Evolutionary conservation across 2,329 filamentous ascomycete genomes (phyloP).

Genomic region (Pseudogymnoascus sp.): DNA sequence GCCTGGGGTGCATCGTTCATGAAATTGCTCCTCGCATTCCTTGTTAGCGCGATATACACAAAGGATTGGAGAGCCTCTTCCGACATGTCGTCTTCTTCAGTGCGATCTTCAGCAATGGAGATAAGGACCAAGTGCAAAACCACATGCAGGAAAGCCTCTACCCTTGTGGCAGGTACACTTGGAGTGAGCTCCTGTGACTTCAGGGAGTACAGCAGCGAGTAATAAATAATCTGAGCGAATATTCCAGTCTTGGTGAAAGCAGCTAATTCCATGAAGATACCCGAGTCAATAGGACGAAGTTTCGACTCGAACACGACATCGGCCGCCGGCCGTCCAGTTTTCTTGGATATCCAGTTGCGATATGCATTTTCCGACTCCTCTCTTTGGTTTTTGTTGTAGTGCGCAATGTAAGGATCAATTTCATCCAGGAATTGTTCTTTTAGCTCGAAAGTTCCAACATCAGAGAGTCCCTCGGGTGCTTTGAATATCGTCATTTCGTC

Average conservation of each 20-base stretch:
- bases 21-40: constrained; percentile 53
- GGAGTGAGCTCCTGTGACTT: constrained; percentile 62
- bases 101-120: constrained; percentile 74
- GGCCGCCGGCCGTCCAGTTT: constrained; percentile 68
- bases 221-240: constrained; percentile 86
- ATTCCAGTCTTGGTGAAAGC: constrained; percentile 74
- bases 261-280: constrained; percentile 69
- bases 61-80: constrained; percentile 56
- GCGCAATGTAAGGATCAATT: constrained; percentile 90
- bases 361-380: constrained; percentile 91
- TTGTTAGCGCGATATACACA: constrained; percentile 60
- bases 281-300: constrained; percentile 65
- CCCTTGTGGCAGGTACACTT: constrained; percentile 67
- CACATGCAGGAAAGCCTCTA: constrained; percentile 88
- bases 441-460: constrained; percentile 89
- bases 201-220: constrained; percentile 74
- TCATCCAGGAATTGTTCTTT: constrained; percentile 79
- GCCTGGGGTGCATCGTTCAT: constrained; percentile 47
- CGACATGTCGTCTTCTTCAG: constrained; percentile 44
- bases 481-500: constrained; percentile 85
- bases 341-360: constrained; percentile 78
- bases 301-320: constrained; percentile 91
- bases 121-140: constrained; percentile 81
- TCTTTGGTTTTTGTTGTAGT: constrained; percentile 94
- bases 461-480: constrained; percentile 80